Percentiles rank a stretch among this genome's conserved stretches.
These are phyloP conservation scores for Bothia castanella DNA, from an alignment of 1,284 basidiomycete genomes.

Conservation along the genomic window DNA sequence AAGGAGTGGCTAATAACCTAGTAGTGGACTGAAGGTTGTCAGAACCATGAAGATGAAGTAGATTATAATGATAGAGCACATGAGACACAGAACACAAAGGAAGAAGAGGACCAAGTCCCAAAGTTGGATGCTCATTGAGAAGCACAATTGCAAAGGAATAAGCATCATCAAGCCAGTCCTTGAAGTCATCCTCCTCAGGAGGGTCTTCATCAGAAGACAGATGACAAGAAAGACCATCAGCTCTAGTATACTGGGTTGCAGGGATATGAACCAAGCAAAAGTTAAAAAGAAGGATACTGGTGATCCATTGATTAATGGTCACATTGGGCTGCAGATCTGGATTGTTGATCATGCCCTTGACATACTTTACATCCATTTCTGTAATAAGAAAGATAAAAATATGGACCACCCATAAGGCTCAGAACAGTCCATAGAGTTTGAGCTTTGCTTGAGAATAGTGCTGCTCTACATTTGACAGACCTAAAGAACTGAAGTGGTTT, in stretches of 20 bases:
- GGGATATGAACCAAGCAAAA: conserved; percentile 20
- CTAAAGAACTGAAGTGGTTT: background rate
- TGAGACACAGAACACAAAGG: too few species aligned
- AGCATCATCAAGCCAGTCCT: background rate
- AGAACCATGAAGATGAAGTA: too few species aligned
- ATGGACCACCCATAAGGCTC: background rate
- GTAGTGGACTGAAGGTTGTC: too few species aligned
- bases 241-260: conserved; percentile 27
- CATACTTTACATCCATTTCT: conserved; percentile 4
- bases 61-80: too few species aligned
- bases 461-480: background rate
- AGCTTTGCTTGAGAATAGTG: background rate
- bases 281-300: conserved; percentile 34
- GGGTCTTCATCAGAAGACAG: background rate
- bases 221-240: conserved; percentile 18
- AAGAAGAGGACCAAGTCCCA: too few species aligned
- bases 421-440: background rate
- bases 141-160: background rate
- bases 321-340: conserved; percentile 24
- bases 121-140: background rate
- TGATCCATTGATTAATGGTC: conserved; percentile 42
- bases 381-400: conserved; percentile 5
- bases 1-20: too few species aligned
- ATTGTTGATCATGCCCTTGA: conserved; percentile 16
- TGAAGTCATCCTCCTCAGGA: background rate